A percentile compares a stretch with the other conserved stretches of the same genome.
phyloP scores from a whole-genome alignment of 441 rosid genomes.

The Euphorbia celastroides region DNA sequence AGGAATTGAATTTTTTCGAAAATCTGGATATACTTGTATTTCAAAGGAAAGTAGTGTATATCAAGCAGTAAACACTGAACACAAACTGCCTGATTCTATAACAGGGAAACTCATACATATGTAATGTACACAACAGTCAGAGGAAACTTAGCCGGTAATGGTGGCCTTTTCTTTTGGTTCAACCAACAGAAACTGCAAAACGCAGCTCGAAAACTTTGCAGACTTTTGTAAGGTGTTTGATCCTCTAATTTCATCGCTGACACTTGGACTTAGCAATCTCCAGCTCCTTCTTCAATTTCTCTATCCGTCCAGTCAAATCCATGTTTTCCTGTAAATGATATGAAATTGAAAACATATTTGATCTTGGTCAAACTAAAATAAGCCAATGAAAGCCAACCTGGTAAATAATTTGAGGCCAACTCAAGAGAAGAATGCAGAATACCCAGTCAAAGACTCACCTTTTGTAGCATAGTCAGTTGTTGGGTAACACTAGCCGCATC shows the following conservation, averaged over 20 bases:
- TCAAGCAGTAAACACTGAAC: not conserved
- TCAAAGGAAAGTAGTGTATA: not conserved
- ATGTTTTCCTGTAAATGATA: slow-evolving; percentile 59
- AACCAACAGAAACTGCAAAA: slow-evolving; percentile 8
- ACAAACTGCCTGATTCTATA: not conserved
- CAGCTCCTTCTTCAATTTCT: slow-evolving; percentile 49
- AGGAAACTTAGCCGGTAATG: not conserved
- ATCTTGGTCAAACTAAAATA: too few species aligned
- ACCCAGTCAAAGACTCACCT: slow-evolving; percentile 33
- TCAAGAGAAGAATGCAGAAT: not conserved
- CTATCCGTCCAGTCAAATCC: slow-evolving; percentile 48
- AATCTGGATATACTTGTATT: not conserved
- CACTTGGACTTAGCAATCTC: slow-evolving; percentile 50
- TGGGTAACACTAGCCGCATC: slow-evolving; percentile 29
- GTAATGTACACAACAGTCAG: not conserved
- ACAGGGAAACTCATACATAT: not conserved
- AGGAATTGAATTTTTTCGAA: not conserved
- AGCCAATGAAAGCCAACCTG: too few species aligned
- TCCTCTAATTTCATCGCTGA: slow-evolving; percentile 14
- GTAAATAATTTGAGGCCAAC: not conserved
- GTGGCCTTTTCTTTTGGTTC: not conserved
- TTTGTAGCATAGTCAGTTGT: slow-evolving; percentile 46
- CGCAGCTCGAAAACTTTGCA: not conserved
- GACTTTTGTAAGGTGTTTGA: slow-evolving; percentile 1
- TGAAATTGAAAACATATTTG: too few species aligned